Percentiles rank a stretch among this genome's conserved stretches.
Conservation (phyloP, 139 green algal species). For the Picochlorum sp. region DNA sequence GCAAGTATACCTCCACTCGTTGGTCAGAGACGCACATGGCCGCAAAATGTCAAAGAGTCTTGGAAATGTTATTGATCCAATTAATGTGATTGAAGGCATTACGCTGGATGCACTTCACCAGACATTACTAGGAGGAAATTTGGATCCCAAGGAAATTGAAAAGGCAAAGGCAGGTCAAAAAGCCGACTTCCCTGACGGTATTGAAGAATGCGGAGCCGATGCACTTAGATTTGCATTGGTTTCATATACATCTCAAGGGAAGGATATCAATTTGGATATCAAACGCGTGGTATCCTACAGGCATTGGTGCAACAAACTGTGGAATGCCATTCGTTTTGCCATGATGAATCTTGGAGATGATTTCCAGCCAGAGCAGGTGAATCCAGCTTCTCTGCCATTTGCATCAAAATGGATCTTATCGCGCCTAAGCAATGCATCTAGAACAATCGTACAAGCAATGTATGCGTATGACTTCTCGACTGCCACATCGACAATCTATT, state of each 20-base stretch:
- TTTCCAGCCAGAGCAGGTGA: conserved; percentile 28
- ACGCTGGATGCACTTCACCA: conserved; percentile 34
- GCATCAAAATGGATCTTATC: conserved; percentile 67
- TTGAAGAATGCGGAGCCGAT: conserved; percentile 94
- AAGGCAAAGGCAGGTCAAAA: conserved; percentile 75
- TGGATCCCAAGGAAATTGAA: conserved; percentile 80
- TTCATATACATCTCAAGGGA: conserved; percentile 84
- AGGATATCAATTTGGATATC: conserved; percentile 93
- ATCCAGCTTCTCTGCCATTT: conserved; percentile 32
- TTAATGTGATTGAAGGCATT: conserved; percentile 75
- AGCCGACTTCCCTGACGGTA: conserved; percentile 93
- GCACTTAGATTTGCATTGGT: conserved; percentile 85
- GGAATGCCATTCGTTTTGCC: conserved; percentile 91
- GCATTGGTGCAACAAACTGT: conserved; percentile 98
- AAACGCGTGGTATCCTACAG: conserved; percentile 93
- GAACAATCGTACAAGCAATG: conserved; percentile 41
- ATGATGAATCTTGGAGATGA: conserved; percentile 77
- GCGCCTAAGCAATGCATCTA: conserved; percentile 48
- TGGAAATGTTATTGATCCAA: conserved; percentile 69
- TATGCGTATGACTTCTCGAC: conserved; percentile 76
- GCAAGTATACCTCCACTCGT: conserved; percentile 86
- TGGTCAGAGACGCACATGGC: conserved; percentile 65
- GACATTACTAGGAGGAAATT: conserved; percentile 70
- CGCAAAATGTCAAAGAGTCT: conserved; percentile 84
- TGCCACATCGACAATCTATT: conserved; percentile 72